These are phyloP conservation scores for Sordariomycetes sp. DNA, from an alignment of 2,329 filamentous ascomycete species.

Conservation along the genomic window DNA sequence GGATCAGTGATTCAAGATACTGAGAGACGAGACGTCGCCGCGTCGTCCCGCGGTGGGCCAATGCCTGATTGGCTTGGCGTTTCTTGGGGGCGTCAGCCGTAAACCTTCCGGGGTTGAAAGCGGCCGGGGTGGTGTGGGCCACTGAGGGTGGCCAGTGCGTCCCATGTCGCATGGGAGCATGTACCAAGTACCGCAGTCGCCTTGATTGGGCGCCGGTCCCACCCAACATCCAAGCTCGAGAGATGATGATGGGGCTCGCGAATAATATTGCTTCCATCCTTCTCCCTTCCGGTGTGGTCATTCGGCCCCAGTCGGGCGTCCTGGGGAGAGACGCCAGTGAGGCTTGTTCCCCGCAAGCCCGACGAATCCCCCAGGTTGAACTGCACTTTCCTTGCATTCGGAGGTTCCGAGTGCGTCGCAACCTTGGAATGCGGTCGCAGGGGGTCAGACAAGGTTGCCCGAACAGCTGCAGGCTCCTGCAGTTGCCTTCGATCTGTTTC, in stretches of 20 bases:
- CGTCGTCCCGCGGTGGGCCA: neutral
- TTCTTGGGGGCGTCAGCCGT: neutral
- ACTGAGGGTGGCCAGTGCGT: neutral
- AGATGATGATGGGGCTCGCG: neutral
- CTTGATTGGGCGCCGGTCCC: neutral
- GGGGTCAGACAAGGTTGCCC: neutral
- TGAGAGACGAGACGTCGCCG: neutral
- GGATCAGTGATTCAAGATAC: neutral
- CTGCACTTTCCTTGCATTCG: neutral
- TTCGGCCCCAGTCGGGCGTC: neutral
- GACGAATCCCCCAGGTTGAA: neutral
- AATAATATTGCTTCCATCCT: neutral
- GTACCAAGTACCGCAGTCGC: neutral
- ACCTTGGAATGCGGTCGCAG: neutral
- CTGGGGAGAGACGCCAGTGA: neutral
- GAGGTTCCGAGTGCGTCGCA: neutral
- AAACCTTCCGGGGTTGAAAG: neutral
- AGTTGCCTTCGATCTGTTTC: conserved; percentile 3
- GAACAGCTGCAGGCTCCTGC: conserved; percentile 2
- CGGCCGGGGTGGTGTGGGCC: neutral
- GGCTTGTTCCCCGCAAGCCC: neutral
- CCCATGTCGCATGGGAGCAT: neutral
- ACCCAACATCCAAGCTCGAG: neutral
- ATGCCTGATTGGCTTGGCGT: neutral
- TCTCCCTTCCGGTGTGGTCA: neutral